Evolutionary conservation across 2,329 filamentous ascomycete genomes (phyloP).

Genomic region (Colletotrichum eleusines): DNA sequence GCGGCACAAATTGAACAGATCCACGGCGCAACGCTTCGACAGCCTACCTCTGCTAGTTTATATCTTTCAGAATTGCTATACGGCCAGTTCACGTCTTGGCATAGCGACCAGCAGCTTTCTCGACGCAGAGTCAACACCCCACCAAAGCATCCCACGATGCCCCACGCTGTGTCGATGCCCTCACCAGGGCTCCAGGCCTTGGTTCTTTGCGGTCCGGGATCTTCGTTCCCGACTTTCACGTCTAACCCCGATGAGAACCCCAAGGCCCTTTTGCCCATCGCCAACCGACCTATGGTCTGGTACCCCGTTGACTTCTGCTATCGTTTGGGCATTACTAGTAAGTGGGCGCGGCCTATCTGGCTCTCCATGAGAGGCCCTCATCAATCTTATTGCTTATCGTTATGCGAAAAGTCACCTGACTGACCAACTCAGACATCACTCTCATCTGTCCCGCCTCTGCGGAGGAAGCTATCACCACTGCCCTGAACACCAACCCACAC

Average conservation of each 20-base stretch:
- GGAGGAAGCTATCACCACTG: slow-evolving; percentile 73
- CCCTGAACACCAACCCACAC: slow-evolving; percentile 82
- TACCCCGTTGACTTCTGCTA: slow-evolving; percentile 90
- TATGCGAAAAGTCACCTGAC: slow-evolving; percentile 30
- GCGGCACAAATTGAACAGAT: not conserved
- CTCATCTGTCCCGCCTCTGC: slow-evolving; percentile 75
- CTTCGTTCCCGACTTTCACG: slow-evolving; percentile 85
- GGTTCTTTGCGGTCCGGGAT: slow-evolving; percentile 85
- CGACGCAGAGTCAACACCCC: slow-evolving; percentile 28
- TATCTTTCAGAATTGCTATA: not conserved
- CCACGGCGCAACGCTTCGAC: not conserved
- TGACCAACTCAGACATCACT: slow-evolving; percentile 65
- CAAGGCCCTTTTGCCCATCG: slow-evolving; percentile 85
- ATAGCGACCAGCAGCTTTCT: not conserved
- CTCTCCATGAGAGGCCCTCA: not conserved
- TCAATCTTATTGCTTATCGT: slow-evolving; percentile 3
- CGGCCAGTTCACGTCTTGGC: not conserved
- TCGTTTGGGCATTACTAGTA: slow-evolving; percentile 81
- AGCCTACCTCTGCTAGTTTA: not conserved
- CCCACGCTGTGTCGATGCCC: slow-evolving; percentile 80
- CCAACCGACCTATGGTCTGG: slow-evolving; percentile 91
- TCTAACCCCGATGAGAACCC: slow-evolving; percentile 83
- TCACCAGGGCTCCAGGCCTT: slow-evolving; percentile 84
- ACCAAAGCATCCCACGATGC: slow-evolving; percentile 64
- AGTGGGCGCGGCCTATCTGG: slow-evolving; percentile 46